Evolutionary conservation across 2,329 filamentous ascomycete species (phyloP), one percentile per base, ranked within the genome.

Genomic region (Ustulina deusta): DNA sequence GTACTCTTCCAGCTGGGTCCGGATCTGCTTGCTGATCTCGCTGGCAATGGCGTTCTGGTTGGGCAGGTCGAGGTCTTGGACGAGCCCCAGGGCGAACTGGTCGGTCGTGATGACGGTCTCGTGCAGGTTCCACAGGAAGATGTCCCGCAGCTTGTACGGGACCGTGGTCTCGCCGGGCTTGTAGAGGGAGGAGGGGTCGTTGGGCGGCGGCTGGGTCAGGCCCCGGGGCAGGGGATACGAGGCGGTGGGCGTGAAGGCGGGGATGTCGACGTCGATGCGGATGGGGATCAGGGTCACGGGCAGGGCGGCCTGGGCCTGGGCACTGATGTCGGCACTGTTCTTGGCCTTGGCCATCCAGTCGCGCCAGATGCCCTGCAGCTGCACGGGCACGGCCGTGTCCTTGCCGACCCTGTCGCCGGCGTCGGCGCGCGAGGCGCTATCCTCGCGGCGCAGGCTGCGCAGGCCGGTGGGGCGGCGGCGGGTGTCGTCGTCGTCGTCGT

Each of bases 71-170:
- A 99, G 86, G 78, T 99, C 96, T 71, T 97, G 93, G 1, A 97
- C 94, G 72, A 98, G 89, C 1, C 87, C 90, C 74, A 92, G 88
- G n/a, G 96, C 96, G 78, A 98, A 99, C 76, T 97, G 92, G 77
- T 99, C 96, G 0, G 96, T 97, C 0, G 96, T 99, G 59, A 94
- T 92, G 66, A 97, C 84, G 0, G 93, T 92, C 82, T 99, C 96
- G 80, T 98, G 95, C 15, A 99, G 85, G 75, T 99, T 99, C 96
- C 96, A 99, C 60, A 97, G 82, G 75, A 99, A 98, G n/a, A 93
- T 91, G 75, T 99, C 96, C 75, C 97, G 94, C 65, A 99, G 85
- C 70, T 96, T 89, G 80, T 94, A 97, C 2, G 93, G 91, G 0
- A 94, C 90, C 15, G 94, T 94, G 69, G 88, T 81, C 69, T 97